Conservation (phyloP, 2,329 filamentous ascomycete genomes). For the Scedosporium aurantiacum region DNA sequence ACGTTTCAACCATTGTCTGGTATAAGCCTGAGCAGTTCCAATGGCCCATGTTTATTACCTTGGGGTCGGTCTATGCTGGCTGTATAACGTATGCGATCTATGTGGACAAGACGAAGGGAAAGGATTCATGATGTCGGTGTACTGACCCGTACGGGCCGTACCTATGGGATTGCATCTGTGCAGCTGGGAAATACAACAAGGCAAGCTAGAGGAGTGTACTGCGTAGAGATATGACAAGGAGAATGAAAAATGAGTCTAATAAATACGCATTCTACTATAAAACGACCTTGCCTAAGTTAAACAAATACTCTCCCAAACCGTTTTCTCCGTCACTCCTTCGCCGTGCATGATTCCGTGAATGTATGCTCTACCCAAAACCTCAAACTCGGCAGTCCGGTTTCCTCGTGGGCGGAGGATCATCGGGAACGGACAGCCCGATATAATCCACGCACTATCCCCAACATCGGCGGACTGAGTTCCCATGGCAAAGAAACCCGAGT, state of each 20-base stretch:
- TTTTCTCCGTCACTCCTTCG: neutral
- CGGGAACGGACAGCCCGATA: neutral
- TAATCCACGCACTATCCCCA: neutral
- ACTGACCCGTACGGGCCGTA: no score
- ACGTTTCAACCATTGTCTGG: constrained; percentile 54
- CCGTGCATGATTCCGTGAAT: neutral
- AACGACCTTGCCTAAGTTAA: no score
- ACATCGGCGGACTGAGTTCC: neutral
- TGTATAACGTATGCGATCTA: neutral
- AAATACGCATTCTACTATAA: no score
- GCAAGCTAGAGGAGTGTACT: no score
- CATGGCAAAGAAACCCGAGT: neutral
- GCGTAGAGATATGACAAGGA: no score
- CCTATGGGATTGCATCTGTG: no score
- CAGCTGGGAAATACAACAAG: no score
- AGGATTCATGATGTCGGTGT: neutral
- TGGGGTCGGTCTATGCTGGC: neutral
- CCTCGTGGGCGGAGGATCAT: neutral
- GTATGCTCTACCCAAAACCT: neutral
- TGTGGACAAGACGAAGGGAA: neutral
- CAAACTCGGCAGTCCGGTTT: neutral
- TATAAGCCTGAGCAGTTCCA: constrained; percentile 51
- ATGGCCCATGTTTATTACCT: constrained; percentile 30
- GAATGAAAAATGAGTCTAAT: no score
- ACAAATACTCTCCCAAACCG: no score